Percentiles rank a stretch among this genome's conserved stretches.
Conservation (phyloP, 768 basidiomycete genomes). For the Serendipita indica region DNA sequence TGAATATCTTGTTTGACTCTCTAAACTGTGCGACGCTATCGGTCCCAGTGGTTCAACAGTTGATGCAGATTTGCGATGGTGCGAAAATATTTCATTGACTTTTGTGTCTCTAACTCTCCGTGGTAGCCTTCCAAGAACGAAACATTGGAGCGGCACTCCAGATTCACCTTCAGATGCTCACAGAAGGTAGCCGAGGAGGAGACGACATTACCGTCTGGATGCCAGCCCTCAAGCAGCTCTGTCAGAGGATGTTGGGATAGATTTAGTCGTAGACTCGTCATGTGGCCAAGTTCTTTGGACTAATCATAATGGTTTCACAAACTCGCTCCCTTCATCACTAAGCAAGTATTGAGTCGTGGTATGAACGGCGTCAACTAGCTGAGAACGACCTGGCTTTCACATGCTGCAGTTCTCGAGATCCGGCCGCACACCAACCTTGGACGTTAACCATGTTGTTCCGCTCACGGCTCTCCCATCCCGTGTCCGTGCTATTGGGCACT, state of each 20-base stretch:
- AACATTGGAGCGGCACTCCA: neutral
- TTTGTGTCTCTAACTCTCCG: neutral
- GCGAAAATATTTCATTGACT: too few relatives aligned
- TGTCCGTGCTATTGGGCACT: neutral
- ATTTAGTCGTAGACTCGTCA: too few relatives aligned
- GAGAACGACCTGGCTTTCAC: too few relatives aligned
- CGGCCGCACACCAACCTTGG: too few relatives aligned
- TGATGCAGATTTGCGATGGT: constrained; percentile 21
- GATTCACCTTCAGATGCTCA: constrained; percentile 6
- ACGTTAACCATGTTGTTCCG: neutral
- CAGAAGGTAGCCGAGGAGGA: constrained; percentile 2
- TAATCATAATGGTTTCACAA: too few relatives aligned
- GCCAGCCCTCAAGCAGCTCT: constrained; percentile 6
- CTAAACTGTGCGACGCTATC: constrained; percentile 80
- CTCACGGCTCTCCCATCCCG: neutral
- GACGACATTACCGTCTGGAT: constrained; percentile 9
- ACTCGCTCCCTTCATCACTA: too few relatives aligned
- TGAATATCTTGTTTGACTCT: constrained; percentile 80
- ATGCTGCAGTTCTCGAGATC: too few relatives aligned
- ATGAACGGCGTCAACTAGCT: too few relatives aligned
- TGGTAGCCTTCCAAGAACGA: neutral
- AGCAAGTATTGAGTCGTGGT: too few relatives aligned
- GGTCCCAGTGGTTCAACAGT: constrained; percentile 49
- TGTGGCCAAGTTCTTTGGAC: too few relatives aligned
- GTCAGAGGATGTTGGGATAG: constrained; percentile 4